Percentiles rank a stretch among this genome's conserved stretches.
phyloP scores from a whole-genome alignment of 2,329 filamentous ascomycete genomes.

The Thermothelomyces thermophilus region DNA sequence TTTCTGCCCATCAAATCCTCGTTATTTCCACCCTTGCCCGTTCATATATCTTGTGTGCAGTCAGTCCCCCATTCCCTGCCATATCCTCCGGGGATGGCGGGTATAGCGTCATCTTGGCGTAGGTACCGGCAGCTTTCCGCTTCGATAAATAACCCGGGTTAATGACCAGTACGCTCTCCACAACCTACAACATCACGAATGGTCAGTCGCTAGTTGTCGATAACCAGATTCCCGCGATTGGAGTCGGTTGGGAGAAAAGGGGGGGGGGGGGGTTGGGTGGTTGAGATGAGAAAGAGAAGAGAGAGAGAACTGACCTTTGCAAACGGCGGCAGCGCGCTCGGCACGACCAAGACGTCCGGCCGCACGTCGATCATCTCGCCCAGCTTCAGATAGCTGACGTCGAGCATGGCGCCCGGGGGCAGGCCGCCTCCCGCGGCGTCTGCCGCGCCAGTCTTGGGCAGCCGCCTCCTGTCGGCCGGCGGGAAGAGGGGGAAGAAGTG shows the following conservation, averaged over 20 bases:
- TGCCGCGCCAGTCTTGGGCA: slow-evolving; percentile 58
- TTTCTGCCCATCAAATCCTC: slow-evolving; percentile 51
- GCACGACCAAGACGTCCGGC: slow-evolving; percentile 78
- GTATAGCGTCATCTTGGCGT: slow-evolving; percentile 69
- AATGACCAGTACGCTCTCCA: slow-evolving; percentile 82
- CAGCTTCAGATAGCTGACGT: slow-evolving; percentile 77
- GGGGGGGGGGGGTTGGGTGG: too few relatives aligned
- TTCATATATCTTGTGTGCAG: slow-evolving; percentile 72
- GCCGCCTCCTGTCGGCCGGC: slow-evolving; percentile 59
- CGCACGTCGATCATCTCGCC: slow-evolving; percentile 83
- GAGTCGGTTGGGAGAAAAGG: background rate
- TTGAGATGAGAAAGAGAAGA: background rate
- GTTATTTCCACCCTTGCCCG: slow-evolving; percentile 82
- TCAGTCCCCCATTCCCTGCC: slow-evolving; percentile 46
- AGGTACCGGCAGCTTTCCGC: slow-evolving; percentile 76
- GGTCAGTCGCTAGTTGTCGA: background rate
- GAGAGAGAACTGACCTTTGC: slow-evolving; percentile 63
- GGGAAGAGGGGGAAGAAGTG: slow-evolving; percentile 91
- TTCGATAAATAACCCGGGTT: slow-evolving; percentile 89
- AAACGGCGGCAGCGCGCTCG: slow-evolving; percentile 78
- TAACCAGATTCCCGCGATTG: background rate
- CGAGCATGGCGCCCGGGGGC: slow-evolving; percentile 70
- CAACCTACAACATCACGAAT: slow-evolving; percentile 54
- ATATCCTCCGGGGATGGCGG: slow-evolving; percentile 57
- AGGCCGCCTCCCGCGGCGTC: slow-evolving; percentile 40